Base-by-base conservation (phyloP, 345 rosid genomes). In the Streptanthus diversifolius region DNA sequence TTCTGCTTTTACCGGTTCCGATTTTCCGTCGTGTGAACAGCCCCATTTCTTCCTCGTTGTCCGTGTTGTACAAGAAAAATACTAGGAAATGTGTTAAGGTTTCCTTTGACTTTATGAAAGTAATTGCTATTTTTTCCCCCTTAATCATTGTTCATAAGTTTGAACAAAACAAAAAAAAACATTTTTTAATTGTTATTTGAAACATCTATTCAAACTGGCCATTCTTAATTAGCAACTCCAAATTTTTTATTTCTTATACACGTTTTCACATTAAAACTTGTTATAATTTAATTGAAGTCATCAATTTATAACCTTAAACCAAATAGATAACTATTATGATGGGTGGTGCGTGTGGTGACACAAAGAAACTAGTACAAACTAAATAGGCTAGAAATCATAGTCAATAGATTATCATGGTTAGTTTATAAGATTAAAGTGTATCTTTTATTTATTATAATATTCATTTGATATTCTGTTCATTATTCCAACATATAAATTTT, bases 71-170 rank as follows among this genome's bases (percentile, higher is more conserved):
- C 43, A 57, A 66, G 43, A 58, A 36, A 27, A n/a, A 55, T 30
- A 57, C 15, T 49, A 56, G 51, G 21, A 27, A 39, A 21, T 58
- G 67, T 18, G 43, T 14, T 11, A 27, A 74, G 54, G 43, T 53
- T 41, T 66, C 29, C 47, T 58, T 27, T 57, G 53, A 66, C 72
- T 27, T 47, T 66, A 19, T 59, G 59, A 66, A 51, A 18, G 11
- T 24, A 51, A 3, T 52, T 40, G 54, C 12, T 52, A 11, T 18
- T 0, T 22, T 22, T 2, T 22, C 2, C 2, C 2, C 24, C 7
- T 1, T 41, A 5, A 41, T 41, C 45, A 40, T 41, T 41, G 45
- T 41, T 25, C 3, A 25, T 22, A 22, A 1, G 1, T 22, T 22
- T 22, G 3, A 1, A 25, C 27, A 3, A 4, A 25, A 25, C 27